Base-by-base conservation (phyloP, 2,329 filamentous ascomycete species). In the Arthrobotrys pseudoclavata region DNA sequence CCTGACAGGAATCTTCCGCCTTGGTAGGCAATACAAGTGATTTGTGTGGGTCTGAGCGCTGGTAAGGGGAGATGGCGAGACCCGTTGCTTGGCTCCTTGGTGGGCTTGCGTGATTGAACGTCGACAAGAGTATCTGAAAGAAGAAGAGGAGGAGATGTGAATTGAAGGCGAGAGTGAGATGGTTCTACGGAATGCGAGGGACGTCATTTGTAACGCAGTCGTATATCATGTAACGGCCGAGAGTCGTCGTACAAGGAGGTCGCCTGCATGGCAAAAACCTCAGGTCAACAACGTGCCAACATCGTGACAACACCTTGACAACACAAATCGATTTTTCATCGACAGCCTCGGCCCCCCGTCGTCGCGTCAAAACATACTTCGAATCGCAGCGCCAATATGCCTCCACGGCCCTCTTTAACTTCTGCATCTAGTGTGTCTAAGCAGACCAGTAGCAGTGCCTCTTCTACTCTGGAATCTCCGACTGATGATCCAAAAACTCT, bases 401-500 rank as follows among this genome's bases (percentile, higher is more conserved):
- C 74, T 24, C 67, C 72, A 10, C 72, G 66, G 7, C 72, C 72
- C 15, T 34, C 64, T 34, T 18, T 62, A 4, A 24, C 67, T 5
- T 77, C 74, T 4, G 37, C 53, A 10, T 67, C 67, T 7, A 77
- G 50, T 24, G 52, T 40, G 1, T 68, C 62, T 20, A 64, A 70
- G 61, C 24, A 61, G 10, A 52, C 37, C 13, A 69, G 61, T 22
- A 67, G 68, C 57, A 71, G 67, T 40, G 62, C 74, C 1, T 67
- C 67, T 9, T 77, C 74, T 5, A 71, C 61, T 3, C 18, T 77
- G 10, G 74, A 77, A 6, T 68, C 74, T 24, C 61, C 60, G 24
- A 67, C 74, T 9, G 74, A 77, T 24, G 74, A 77, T 52, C 74
- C 74, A n/a, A 77, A 63, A 34, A 71, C 61, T 12, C 24, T 71